A percentile compares a stretch with the other conserved stretches of the same genome.
phyloP scores from a whole-genome alignment of 306 rosid genomes.

The Cicer cuneatum region DNA sequence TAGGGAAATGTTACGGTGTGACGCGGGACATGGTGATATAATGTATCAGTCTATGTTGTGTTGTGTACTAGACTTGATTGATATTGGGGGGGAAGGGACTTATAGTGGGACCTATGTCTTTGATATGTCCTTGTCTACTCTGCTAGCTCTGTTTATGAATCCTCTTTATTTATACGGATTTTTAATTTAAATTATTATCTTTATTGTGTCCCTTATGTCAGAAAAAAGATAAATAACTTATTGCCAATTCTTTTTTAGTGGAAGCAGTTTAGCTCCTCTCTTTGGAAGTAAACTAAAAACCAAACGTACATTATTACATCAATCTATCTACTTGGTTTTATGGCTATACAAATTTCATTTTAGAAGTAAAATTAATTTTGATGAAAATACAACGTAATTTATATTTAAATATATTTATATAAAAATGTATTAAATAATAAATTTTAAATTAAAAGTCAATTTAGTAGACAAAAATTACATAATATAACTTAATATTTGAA shows the following conservation, averaged over 20 bases:
- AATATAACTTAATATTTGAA: no score
- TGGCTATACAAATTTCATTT: no score
- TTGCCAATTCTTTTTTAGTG: conserved; percentile 6
- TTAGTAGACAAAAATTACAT: no score
- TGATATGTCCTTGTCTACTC: conserved; percentile 39
- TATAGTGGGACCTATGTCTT: conserved; percentile 40
- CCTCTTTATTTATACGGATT: conserved; percentile 17
- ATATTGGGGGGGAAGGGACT: conserved; percentile 22
- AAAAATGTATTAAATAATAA: no score
- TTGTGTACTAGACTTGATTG: conserved; percentile 21
- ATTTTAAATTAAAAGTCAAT: no score
- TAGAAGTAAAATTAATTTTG: no score
- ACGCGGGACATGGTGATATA: conserved; percentile 41
- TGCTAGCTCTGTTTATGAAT: not conserved
- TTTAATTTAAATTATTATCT: not conserved
- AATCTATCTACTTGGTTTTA: no score
- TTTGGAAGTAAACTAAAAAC: not conserved
- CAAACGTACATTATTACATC: not conserved
- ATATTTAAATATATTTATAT: no score
- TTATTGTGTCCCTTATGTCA: conserved; percentile 1
- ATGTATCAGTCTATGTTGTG: not conserved
- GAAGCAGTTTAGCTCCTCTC: not conserved
- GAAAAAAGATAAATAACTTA: not conserved
- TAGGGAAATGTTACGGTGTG: conserved; percentile 51
- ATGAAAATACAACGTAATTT: no score